Conservation (phyloP, 1,284 basidiomycete genomes). For the Microbotryomycetes sp. region DNA sequence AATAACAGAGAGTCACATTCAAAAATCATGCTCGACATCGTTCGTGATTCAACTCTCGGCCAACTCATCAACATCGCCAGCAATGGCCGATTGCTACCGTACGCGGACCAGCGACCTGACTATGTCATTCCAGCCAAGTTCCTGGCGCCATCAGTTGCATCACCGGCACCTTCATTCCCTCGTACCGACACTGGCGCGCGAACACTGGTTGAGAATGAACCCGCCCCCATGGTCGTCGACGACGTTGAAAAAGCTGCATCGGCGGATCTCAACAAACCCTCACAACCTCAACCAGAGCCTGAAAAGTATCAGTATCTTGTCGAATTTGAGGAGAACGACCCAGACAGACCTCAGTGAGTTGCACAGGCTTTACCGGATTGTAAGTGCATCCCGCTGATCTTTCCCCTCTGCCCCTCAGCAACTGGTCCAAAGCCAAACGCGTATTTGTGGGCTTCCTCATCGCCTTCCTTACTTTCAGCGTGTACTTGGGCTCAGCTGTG, state of each 20-base stretch:
- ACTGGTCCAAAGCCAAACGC: constrained; percentile 40
- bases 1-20: too few species aligned
- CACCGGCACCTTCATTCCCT: neutral
- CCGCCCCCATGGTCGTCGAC: neutral
- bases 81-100: neutral
- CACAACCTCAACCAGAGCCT: neutral
- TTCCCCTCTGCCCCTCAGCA: constrained; percentile 21
- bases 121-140: neutral
- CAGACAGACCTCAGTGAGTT: constrained; percentile 40
- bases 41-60: neutral
- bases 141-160: neutral
- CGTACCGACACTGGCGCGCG: neutral
- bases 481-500: constrained; percentile 42
- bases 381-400: neutral
- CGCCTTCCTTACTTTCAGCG: constrained; percentile 40
- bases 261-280: neutral
- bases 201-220: neutral
- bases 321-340: constrained; percentile 39
- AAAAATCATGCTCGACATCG: neutral
- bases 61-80: neutral
- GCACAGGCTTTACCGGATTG: neutral
- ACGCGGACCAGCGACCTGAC: neutral
- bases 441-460: constrained; percentile 38
- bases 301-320: constrained; percentile 30
- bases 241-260: neutral